Base-by-base conservation (phyloP, 257 asterid species). In the Nicotiana attenuata region DNA sequence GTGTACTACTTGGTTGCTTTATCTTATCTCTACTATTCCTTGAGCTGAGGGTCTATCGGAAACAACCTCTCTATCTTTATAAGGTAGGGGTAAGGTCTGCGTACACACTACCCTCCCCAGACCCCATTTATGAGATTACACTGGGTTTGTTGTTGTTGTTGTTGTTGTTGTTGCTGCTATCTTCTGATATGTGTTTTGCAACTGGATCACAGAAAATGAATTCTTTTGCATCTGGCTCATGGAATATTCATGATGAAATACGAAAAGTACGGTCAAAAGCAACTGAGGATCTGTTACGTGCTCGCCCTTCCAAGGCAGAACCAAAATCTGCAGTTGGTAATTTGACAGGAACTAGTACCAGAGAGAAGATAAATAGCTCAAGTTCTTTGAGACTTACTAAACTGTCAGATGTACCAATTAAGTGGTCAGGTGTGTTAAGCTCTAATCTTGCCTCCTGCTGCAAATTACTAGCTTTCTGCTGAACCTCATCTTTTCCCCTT, bases 191-290 rank as follows among this genome's bases (percentile, higher is more conserved):
- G 13, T 85, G 65, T 17, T 79, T 38, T 79, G 55, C 75, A 38
- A 47, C 82, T 79, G 82, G 47, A 52, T 80, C 78, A 90, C 89
- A 95, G 98, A 89, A 87, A 85, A 89, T 86, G 82, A 89, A 76
- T 85, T 89, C 89, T 85, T 89, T 88, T 85, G 88, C 94, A 67
- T 89, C 97, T 83, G 97, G 97, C 65, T 87, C 97, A 29, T 96
- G 97, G 97, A 90, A 94, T 88, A 91, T 94, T 66, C 92, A 88
- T 83, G 97, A 96, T 84, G 97, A 96, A 87, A 76, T 92, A 65
- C 88, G 92, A 82, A 92, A 90, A 88, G 91, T 96, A 53, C 90
- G 97, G 65, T 87, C 94, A 50, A 94, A 92, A 87, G 97, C 94
- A 76, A 89, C 96, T 5, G 94, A 92, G 75, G 97, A 92, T 87